Evolutionary conservation across 495 filamentous ascomycete species (phyloP), one percentile per base, ranked within the genome.

Genomic region (Darksidea phi): DNA sequence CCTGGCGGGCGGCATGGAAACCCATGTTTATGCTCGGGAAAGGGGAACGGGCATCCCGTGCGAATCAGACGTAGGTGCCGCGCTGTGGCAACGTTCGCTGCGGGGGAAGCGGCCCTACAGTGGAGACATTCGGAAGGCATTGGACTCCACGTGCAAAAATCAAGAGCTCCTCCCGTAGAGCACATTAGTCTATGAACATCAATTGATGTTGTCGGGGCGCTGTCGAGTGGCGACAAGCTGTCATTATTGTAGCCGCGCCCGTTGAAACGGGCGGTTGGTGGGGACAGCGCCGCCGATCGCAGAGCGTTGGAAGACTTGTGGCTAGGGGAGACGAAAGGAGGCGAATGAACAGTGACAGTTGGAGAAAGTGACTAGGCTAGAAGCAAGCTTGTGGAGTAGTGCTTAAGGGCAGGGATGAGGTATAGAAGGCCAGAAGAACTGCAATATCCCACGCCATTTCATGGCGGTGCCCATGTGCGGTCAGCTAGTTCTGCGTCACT

Each of bases 201-300:
- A 28, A 36, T 36, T 49, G 36, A 25, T 34, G 6, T 54, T 34
- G 20, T 32, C 4, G 41, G 6, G 41, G 18, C 18, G 28, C 25
- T 46, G 21, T 28, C 42, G 48, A 15, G 41, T 55, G 17, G 43
- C 25, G 10, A 41, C 15, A 18, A n/a, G 45, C 28, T 28, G 28
- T 45, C 37, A n/a, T 25, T 15, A 5, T 37, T 24, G 15, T 36
- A 36, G 21, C 13, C 20, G 32, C 5, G 46, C 36, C 48, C 53
- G 61, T 63, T 63, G 61, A 59, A 59, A 64, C 61, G 48, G 59
- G 42, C 49, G 26, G 43, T 58, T 54, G 53, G 54, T 51, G 38
- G 49, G 28, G 51, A 32, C 58, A 38, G 58, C n/a, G 15, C 8
- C 20, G 58, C 45, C 59, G 59, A 62, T 62, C 59, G 43, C 32